phyloP scores from a whole-genome alignment of 2,329 filamentous ascomycete species.

The Colletotrichum sp. region DNA sequence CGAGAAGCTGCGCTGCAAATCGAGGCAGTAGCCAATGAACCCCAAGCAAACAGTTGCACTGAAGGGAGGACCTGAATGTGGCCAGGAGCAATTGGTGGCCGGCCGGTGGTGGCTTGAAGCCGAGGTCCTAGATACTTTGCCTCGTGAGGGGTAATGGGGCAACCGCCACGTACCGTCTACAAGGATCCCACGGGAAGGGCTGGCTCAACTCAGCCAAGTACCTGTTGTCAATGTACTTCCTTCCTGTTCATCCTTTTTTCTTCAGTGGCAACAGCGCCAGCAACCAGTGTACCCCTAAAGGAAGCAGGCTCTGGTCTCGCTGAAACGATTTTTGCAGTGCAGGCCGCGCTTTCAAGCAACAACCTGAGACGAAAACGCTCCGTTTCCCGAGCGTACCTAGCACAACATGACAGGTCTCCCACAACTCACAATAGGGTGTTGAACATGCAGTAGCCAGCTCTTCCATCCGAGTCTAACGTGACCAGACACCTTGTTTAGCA shows the following conservation, averaged over 20 bases:
- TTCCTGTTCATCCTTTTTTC: not conserved
- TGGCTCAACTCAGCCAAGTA: not conserved
- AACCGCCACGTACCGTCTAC: not conserved
- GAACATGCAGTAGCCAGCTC: not conserved
- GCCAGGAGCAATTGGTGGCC: conserved; percentile 11
- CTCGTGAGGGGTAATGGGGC: not conserved
- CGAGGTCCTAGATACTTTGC: conserved; percentile 8
- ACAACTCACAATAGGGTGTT: not conserved
- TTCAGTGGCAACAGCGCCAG: conserved; percentile 7
- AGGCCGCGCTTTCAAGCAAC: not conserved
- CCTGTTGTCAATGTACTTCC: not conserved
- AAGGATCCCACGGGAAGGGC: not conserved
- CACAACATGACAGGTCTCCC: not conserved
- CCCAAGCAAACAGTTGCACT: not conserved
- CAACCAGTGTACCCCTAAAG: not conserved
- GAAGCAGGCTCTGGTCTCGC: not conserved
- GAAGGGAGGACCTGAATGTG: not conserved
- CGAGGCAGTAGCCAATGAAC: not conserved
- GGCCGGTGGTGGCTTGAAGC: not conserved
- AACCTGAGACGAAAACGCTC: not conserved
- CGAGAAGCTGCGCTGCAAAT: not conserved
- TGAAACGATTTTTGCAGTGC: not conserved
- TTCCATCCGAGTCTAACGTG: conserved; percentile 1
- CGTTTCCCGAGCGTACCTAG: not conserved
- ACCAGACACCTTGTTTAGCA: not conserved